Conservation (phyloP, 805 yeast species). For the Candida pseudoglaebosa region DNA sequence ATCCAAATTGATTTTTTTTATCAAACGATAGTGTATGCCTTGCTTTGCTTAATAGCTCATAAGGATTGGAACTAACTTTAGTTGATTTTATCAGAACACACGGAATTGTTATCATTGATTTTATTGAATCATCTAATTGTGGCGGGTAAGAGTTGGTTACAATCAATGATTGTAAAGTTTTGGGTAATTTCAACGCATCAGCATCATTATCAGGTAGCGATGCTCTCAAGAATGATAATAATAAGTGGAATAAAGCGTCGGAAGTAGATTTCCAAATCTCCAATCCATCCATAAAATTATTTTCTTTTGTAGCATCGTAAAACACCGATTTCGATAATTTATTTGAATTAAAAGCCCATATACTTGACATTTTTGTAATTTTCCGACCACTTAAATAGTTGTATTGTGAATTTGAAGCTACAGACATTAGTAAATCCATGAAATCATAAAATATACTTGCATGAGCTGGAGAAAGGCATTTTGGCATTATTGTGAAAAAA, state of each 20-base stretch:
- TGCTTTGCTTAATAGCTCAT: slow-evolving; percentile 53
- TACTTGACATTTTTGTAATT: slow-evolving; percentile 73
- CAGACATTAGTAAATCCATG: slow-evolving; percentile 70
- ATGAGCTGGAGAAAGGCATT: slow-evolving; percentile 77
- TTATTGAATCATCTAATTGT: slow-evolving; percentile 30
- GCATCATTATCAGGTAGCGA: slow-evolving; percentile 68
- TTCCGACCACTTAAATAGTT: slow-evolving; percentile 79
- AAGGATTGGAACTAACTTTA: slow-evolving; percentile 44
- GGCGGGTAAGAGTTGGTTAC: slow-evolving; percentile 79
- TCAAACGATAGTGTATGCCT: slow-evolving; percentile 60
- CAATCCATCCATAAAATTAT: slow-evolving; percentile 62
- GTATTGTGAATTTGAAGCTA: slow-evolving; percentile 74
- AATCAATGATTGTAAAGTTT: slow-evolving; percentile 58
- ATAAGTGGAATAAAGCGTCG: slow-evolving; percentile 79
- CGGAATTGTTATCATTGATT: slow-evolving; percentile 51
- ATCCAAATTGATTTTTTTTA: slow-evolving; percentile 62
- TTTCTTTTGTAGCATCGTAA: slow-evolving; percentile 37
- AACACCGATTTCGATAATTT: slow-evolving; percentile 27
- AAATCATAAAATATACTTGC: slow-evolving; percentile 88
- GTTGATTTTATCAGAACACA: slow-evolving; percentile 57
- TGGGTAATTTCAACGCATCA: slow-evolving; percentile 57
- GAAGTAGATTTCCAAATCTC: slow-evolving; percentile 77
- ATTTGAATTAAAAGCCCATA: slow-evolving; percentile 76
- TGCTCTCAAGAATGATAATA: slow-evolving; percentile 72
- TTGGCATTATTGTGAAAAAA: slow-evolving; percentile 79